Evolutionary conservation across 306 rosid species (phyloP).

Genomic region (Lotus japonicus): DNA sequence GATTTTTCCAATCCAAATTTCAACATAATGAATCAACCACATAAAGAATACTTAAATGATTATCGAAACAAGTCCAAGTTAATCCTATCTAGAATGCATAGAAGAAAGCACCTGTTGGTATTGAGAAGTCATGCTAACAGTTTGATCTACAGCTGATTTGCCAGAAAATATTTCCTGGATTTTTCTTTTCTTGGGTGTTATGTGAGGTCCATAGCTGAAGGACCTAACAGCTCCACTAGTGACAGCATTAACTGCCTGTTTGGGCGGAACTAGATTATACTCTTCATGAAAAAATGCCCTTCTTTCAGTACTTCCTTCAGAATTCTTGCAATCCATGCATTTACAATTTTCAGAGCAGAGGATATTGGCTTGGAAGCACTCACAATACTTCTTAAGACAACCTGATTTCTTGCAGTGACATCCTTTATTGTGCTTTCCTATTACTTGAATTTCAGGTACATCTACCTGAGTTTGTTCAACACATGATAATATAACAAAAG

Average conservation of each 20-base stretch:
- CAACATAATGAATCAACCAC: background rate
- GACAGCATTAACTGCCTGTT: conserved; percentile 61
- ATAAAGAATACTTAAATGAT: background rate
- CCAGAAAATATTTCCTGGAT: conserved; percentile 29
- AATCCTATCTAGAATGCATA: conserved; percentile 22
- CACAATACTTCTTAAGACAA: conserved; percentile 87
- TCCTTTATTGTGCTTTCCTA: conserved; percentile 85
- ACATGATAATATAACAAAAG: conserved; percentile 12
- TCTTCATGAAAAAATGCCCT: conserved; percentile 43
- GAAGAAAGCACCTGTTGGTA: conserved; percentile 45
- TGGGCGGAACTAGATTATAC: conserved; percentile 29
- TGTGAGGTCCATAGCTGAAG: conserved; percentile 36
- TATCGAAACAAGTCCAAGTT: conserved; percentile 1
- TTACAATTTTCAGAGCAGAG: conserved; percentile 76
- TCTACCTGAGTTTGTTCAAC: conserved; percentile 48
- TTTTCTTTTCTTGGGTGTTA: conserved; percentile 53
- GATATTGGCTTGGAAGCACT: conserved; percentile 77
- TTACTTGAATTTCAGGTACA: conserved; percentile 42
- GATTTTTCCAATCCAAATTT: background rate
- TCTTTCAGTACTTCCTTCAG: conserved; percentile 63
- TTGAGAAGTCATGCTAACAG: conserved; percentile 26
- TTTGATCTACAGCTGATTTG: conserved; percentile 29
- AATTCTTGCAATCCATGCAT: conserved; percentile 76
- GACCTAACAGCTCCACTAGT: conserved; percentile 49
- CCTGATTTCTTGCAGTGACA: conserved; percentile 83